Evolutionary conservation across 2,329 filamentous ascomycete genomes (phyloP), one percentile per base, ranked within the genome.

Genomic region (Metarhizium brunneum): DNA sequence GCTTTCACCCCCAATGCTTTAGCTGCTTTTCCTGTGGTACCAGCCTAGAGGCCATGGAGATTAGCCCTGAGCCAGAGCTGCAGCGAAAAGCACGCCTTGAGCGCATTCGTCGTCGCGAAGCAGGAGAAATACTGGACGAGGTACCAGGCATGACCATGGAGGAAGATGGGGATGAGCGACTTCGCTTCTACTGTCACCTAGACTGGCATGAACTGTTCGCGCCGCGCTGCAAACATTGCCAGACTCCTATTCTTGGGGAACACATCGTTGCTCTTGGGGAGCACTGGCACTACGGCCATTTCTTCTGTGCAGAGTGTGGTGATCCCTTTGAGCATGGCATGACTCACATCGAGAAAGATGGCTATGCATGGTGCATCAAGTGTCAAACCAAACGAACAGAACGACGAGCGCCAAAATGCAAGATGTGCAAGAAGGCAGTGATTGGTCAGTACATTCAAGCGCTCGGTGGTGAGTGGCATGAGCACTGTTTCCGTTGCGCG

Each of bases 261-360:
- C 90, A 97, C 62, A 86, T 96, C 36, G 86, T 96, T 14, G 94
- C 94, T 1, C 90, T 95, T 56, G 94, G 94, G 1, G 83, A 86
- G n/a, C 91, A 96, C 72, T 99, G 90, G 89, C 94, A 99, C 70
- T 88, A 89, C 54, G 94, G 94, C 0, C 94, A 99, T 73, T 99
- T 99, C 75, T 99, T 99, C 80, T 99, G 94, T 68, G 94, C 94
- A 47, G 91, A 99, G 77, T 99, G 94, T 68, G 94, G 94, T 62
- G 92, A 99, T 73, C 92, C 94, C 0, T 99, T 99, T 68, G 90
- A 80, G 61, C 77, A 78, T 50, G 82, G 81, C 57, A 81, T 79
- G 73, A 86, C 83, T 49, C 84, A 86, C 65, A 85, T 99, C 55
- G 94, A 99, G 69, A 96, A 96, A 72, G 92, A 97, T 62, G 92